Conservation (phyloP, 805 yeast genomes). For the Candida cerambycidarum region DNA sequence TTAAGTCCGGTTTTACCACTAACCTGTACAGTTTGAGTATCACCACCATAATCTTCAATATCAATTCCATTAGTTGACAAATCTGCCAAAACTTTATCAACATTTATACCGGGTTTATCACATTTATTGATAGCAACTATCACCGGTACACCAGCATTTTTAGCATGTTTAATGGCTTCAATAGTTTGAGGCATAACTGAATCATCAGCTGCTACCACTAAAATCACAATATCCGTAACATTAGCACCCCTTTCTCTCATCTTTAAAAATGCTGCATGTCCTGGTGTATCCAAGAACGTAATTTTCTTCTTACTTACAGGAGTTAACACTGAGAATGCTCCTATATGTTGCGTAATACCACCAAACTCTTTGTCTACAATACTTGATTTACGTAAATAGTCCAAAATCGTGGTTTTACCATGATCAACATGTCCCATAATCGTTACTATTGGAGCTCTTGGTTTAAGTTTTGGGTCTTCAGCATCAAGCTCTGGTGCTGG, state of each 20-base stretch:
- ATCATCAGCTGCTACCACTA: constrained; percentile 97
- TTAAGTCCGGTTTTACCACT: constrained; percentile 89
- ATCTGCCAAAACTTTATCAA: constrained; percentile 76
- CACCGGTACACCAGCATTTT: constrained; percentile 74
- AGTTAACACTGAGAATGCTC: constrained; percentile 89
- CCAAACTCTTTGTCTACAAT: constrained; percentile 87
- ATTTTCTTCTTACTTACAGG: constrained; percentile 72
- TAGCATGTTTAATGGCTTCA: constrained; percentile 93
- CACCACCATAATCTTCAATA: constrained; percentile 94
- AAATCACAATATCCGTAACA: constrained; percentile 85
- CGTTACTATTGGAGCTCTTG: constrained; percentile 92
- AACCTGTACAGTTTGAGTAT: constrained; percentile 82
- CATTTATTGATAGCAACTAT: constrained; percentile 93
- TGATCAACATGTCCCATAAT: constrained; percentile 99
- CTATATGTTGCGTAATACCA: constrained; percentile 97
- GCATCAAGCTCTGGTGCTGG: constrained; percentile 47
- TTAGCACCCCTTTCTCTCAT: constrained; percentile 97
- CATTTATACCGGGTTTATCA: constrained; percentile 74
- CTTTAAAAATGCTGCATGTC: constrained; percentile 94
- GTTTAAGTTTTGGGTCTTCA: constrained; percentile 38
- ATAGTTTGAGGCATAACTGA: constrained; percentile 97
- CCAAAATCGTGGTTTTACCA: constrained; percentile 94
- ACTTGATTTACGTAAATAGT: constrained; percentile 78
- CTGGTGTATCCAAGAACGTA: constrained; percentile 95
- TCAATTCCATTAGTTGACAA: constrained; percentile 75